Conservation (phyloP, 2,329 filamentous ascomycete species). For the Capronia americana region DNA sequence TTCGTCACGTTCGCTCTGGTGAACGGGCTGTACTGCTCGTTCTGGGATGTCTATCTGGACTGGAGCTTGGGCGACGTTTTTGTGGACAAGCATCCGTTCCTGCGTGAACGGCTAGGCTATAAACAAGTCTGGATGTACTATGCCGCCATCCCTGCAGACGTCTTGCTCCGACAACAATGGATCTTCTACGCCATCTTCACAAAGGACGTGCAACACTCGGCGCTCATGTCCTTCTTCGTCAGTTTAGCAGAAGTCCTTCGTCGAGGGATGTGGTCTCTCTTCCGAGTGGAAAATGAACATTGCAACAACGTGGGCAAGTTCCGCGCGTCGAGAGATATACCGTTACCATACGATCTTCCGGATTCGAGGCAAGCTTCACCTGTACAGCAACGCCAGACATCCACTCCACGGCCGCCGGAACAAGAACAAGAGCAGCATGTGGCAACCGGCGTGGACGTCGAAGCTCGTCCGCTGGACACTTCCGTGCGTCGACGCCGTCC, state of each 20-base stretch:
- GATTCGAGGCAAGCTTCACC: constrained; percentile 28
- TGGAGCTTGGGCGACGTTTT: constrained; percentile 87
- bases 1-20: constrained; percentile 83
- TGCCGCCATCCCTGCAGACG: constrained; percentile 78
- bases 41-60: constrained; percentile 97
- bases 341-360: constrained; percentile 71
- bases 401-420: constrained; percentile 18
- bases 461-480: constrained; percentile 26
- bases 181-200: constrained; percentile 89
- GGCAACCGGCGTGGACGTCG: constrained; percentile 38
- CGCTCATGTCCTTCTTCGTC: constrained; percentile 79
- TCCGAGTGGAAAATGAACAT: constrained; percentile 97
- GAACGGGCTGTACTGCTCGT: constrained; percentile 81
- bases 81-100: constrained; percentile 64
- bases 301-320: constrained; percentile 89
- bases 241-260: constrained; percentile 80
- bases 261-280: constrained; percentile 86
- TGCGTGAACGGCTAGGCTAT: constrained; percentile 80
- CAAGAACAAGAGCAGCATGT: constrained; percentile 17
- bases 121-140: constrained; percentile 87
- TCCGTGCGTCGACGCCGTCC: constrained; percentile 39
- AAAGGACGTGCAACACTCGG: constrained; percentile 79
- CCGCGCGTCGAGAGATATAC: constrained; percentile 86
- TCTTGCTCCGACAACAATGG: constrained; percentile 90
- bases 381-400: constrained; percentile 12